A percentile compares a stretch with the other conserved stretches of the same genome.
phyloP scores from a whole-genome alignment of 768 basidiomycete genomes.

The Astraeus odoratus region DNA sequence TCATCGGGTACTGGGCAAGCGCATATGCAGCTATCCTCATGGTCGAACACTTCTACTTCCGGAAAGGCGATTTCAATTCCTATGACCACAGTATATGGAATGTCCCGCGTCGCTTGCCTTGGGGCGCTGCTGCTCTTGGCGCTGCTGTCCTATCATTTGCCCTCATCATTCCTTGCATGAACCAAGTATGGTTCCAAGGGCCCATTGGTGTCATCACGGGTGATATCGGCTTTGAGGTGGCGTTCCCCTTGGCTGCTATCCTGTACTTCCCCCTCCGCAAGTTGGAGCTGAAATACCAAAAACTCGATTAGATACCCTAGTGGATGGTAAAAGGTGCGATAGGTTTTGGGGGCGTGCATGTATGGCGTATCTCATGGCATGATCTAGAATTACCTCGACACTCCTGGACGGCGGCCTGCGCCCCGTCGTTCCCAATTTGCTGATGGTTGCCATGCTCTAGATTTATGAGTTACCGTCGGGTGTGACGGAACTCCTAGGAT shows the following conservation, averaged over 20 bases:
- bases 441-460: background rate
- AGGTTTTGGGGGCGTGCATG: background rate
- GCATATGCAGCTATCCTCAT: constrained; percentile 55
- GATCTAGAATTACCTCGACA: background rate
- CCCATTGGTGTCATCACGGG: constrained; percentile 59
- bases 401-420: background rate
- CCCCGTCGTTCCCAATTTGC: background rate
- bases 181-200: constrained; percentile 64
- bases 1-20: constrained; percentile 60
- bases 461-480: background rate
- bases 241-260: constrained; percentile 40
- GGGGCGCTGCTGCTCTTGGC: constrained; percentile 53
- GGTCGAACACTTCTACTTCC: constrained; percentile 62
- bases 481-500: background rate
- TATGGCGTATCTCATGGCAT: background rate
- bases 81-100: constrained; percentile 53
- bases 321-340: background rate
- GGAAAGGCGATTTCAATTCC: constrained; percentile 36
- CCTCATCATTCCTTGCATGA: constrained; percentile 59
- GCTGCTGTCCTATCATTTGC: constrained; percentile 46
- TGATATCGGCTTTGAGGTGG: constrained; percentile 66
- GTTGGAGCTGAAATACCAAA: constrained; percentile 36
- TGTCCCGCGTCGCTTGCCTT: constrained; percentile 44
- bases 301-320: constrained; percentile 11
- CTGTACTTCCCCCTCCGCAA: constrained; percentile 51